phyloP scores from a whole-genome alignment of 306 rosid genomes.

The Styphnolobium japonicum region DNA sequence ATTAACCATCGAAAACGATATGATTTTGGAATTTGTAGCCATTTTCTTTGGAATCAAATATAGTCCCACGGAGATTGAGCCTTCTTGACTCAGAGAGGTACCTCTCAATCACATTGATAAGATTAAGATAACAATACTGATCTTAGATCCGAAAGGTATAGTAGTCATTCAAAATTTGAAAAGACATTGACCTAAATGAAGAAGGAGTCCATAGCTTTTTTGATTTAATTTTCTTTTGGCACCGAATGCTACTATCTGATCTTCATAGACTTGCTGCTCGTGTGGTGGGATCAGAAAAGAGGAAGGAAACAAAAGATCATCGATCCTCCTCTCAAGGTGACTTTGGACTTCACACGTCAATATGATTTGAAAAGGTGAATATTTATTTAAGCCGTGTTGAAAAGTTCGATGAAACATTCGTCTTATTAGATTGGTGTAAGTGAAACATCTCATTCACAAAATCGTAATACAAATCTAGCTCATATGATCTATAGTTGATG shows the following conservation, averaged over 20 bases:
- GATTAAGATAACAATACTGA: slow-evolving; percentile 26
- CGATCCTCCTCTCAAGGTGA: neutral
- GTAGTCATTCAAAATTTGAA: slow-evolving; percentile 36
- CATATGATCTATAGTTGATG: slow-evolving; percentile 16
- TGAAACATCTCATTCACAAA: slow-evolving; percentile 49
- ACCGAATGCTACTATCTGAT: neutral
- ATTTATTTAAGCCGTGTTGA: slow-evolving; percentile 26
- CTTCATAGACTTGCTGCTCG: slow-evolving; percentile 22
- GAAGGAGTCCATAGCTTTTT: neutral
- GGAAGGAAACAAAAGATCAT: neutral
- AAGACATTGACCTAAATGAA: slow-evolving; percentile 29
- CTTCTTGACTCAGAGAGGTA: slow-evolving; percentile 10
- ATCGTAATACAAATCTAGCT: slow-evolving; percentile 31
- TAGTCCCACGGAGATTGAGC: slow-evolving; percentile 8
- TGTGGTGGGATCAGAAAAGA: slow-evolving; percentile 46
- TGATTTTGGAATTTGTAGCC: neutral
- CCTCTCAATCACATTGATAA: slow-evolving; percentile 33
- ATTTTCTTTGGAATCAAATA: slow-evolving; percentile 28
- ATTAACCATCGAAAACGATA: slow-evolving; percentile 18
- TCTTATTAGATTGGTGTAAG: slow-evolving; percentile 35
- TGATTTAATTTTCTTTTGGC: neutral
- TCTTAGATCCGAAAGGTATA: neutral
- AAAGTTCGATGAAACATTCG: slow-evolving; percentile 33
- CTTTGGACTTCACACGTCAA: slow-evolving; percentile 19
- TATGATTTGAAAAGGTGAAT: slow-evolving; percentile 31